Conservation (phyloP, 2,329 filamentous ascomycete genomes). For the Alternaria viburni region DNA sequence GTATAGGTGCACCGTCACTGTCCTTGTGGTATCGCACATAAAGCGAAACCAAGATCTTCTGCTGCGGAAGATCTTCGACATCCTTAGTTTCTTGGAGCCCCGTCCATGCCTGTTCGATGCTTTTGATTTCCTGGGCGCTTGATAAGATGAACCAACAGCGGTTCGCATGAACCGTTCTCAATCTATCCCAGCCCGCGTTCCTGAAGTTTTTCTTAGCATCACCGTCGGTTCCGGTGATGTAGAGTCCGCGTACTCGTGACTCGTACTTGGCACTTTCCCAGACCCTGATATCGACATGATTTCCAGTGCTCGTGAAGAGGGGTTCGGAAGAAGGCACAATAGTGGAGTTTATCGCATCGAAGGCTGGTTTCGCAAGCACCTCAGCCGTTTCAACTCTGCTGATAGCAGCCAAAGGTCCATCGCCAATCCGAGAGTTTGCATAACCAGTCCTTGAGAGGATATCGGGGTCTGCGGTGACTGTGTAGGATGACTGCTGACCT, state of each 20-base stretch:
- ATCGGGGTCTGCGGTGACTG: background rate
- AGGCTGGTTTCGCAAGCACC: background rate
- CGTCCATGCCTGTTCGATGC: background rate
- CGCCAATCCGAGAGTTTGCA: background rate
- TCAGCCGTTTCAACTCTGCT: background rate
- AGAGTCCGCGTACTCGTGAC: constrained; percentile 5
- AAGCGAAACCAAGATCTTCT: background rate
- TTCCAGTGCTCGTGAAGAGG: background rate
- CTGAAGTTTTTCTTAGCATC: background rate
- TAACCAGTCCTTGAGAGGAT: background rate
- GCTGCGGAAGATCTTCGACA: background rate
- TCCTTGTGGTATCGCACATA: background rate
- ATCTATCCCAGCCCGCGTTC: background rate
- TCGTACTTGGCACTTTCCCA: background rate
- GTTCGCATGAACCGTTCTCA: background rate
- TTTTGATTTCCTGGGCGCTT: background rate
- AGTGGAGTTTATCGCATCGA: background rate
- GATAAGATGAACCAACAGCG: background rate
- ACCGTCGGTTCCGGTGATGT: background rate
- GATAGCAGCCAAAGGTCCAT: background rate
- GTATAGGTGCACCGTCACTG: background rate
- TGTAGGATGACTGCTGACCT: background rate
- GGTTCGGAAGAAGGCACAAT: background rate
- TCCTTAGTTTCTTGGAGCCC: background rate
- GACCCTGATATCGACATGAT: background rate